Evolutionary conservation across 768 basidiomycete genomes (phyloP), one percentile per base, ranked within the genome.

Genomic region (Scleroderma citrinum): DNA sequence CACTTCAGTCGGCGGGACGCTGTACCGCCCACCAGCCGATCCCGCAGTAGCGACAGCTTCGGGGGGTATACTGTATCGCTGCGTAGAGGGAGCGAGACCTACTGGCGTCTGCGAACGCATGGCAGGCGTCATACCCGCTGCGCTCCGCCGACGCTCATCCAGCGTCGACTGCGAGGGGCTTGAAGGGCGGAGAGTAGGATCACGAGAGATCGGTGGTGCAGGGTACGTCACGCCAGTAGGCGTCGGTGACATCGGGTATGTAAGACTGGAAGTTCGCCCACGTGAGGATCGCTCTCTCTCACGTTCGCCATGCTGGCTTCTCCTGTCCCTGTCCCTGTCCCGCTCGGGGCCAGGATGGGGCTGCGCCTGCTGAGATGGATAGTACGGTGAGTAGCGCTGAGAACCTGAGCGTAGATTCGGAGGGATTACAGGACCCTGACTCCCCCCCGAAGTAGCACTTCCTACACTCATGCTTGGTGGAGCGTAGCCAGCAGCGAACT

Each of bases 181-280:
- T 1, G 42, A 37, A 0, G 44, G 45, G 17, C 50, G 49, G 37
- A 47, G 47, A 2, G 26, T 29, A 8, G 47, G 14, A n/a, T 56
- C 53, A 20, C 65, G 65, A 16, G 60, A 54, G 37, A 66, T 46
- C 13, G 65, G 66, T 30, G 64, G 64, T 1, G 48, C 58, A 7
- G 65, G 62, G 26, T 66, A 66, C 2, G 53, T 52, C 34, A 64
- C 21, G 0, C 58, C 64, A 8, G 50, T 14, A 29, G 65, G 65
- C 7, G 60, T 56, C 7, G 64, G 56, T 10, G 65, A 56, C 12
- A 56, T 23, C 3, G 64, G 58, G 14, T 66, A 66, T 21, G 64
- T 52, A 3, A 58, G 50, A 14, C 56, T 47, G 2, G 62, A 55
- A 10, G 6, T 10, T 6, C 14, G 40, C 24, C 13, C 16, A 42